phyloP scores from a whole-genome alignment of 208 protist genomes.

The Leishmania braziliensis region DNA sequence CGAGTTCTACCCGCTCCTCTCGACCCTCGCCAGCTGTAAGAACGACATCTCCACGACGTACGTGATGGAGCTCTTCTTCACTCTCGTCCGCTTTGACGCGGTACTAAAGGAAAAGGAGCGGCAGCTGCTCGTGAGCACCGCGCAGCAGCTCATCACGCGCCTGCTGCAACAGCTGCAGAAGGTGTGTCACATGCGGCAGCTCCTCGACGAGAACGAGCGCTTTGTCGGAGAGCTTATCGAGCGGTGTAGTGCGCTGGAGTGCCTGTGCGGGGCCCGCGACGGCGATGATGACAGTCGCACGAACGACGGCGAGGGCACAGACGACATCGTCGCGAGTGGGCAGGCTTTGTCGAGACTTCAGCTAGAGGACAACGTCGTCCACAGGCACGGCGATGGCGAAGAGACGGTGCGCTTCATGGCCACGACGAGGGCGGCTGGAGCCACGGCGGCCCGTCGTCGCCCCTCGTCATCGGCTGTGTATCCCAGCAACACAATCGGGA shows the following conservation, averaged over 20 bases:
- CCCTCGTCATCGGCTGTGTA: background rate
- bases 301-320: constrained; percentile 6
- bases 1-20: constrained; percentile 69
- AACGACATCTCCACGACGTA: constrained; percentile 54
- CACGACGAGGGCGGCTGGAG: background rate
- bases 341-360: background rate
- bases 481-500: constrained; percentile 10
- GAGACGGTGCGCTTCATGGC: background rate
- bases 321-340: constrained; percentile 2
- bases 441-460: background rate
- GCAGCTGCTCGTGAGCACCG: constrained; percentile 66
- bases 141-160: constrained; percentile 54
- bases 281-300: constrained; percentile 9
- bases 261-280: constrained; percentile 10
- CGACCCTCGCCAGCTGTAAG: constrained; percentile 41
- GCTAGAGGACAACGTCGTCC: background rate
- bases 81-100: constrained; percentile 70
- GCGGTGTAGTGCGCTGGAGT: constrained; percentile 37
- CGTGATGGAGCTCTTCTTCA: constrained; percentile 74
- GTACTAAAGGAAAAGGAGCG: constrained; percentile 68
- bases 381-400: background rate
- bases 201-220: constrained; percentile 42
- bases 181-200: constrained; percentile 35
- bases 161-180: constrained; percentile 48
- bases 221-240: constrained; percentile 51